A percentile compares a stretch with the other conserved stretches of the same genome.
Conservation (phyloP, 345 rosid genomes). For the Camelina laxa region DNA sequence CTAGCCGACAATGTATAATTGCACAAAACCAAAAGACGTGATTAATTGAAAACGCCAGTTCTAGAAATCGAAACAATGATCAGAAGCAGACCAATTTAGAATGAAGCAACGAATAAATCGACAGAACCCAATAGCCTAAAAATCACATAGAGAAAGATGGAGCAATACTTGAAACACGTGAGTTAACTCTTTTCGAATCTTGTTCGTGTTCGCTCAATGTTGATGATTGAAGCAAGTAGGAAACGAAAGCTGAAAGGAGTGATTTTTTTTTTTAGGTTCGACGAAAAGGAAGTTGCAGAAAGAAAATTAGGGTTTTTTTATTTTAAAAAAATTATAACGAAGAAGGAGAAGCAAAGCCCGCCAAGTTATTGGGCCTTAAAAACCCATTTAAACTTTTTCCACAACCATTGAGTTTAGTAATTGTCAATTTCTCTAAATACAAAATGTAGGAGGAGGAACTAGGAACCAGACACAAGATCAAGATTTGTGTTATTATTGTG, state of each 20-base stretch:
- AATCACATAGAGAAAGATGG: not conserved
- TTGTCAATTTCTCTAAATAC: too few relatives aligned
- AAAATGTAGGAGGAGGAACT: too few relatives aligned
- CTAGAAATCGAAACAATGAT: not conserved
- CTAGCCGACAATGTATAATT: not conserved
- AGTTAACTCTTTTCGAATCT: not conserved
- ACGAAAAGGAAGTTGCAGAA: not conserved
- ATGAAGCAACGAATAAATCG: not conserved
- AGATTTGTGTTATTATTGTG: too few relatives aligned
- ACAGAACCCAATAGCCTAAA: not conserved
- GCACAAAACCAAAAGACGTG: not conserved
- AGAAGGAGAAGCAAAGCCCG: slow-evolving; percentile 3
- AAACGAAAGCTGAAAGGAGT: not conserved
- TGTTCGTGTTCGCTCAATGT: not conserved
- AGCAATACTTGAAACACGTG: not conserved
- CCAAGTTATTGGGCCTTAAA: not conserved
- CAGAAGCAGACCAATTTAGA: not conserved
- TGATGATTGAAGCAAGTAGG: not conserved
- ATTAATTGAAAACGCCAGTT: not conserved
- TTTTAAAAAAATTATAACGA: not conserved
- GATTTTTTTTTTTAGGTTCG: not conserved
- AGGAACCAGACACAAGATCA: too few relatives aligned
- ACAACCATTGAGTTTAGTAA: too few relatives aligned
- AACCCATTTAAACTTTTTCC: too few relatives aligned
- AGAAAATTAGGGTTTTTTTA: slow-evolving; percentile 21